Base-by-base conservation (phyloP, 1,284 basidiomycete species). In the Macrocybe sp. region DNA sequence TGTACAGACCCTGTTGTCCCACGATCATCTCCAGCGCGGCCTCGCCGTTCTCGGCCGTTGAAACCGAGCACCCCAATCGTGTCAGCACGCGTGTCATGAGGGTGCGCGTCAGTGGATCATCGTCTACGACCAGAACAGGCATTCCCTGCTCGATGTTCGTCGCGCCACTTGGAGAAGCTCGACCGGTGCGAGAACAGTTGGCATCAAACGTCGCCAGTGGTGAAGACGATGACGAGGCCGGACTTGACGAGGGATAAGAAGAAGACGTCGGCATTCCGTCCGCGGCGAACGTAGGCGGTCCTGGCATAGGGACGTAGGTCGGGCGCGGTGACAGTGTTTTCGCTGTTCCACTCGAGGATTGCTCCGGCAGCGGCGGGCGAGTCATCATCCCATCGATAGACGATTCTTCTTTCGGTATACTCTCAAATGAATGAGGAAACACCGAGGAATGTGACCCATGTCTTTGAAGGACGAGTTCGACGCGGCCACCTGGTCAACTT, bases 11-110 rank as follows among this genome's bases (percentile, higher is more conserved):
- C 28, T 52, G 58, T 35, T 61, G 58, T 6, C 74, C 75, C 11
- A 85, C 61, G 38, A 94, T 79, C 70, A 89, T 75, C 50, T 89
- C 83, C 43, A 94, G 68, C 5, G 91, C 92, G 30, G 86, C 67
- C 60, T 85, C 80, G 4, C 92, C 92, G 58, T 96, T 93, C 66
- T 94, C 90, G n/a, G 93, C 92, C 4, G 81, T 83, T 2, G 77
- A 72, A 12, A 94, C 90, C 38, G 66, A 64, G 64, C 89, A 92
- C 1, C 92, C 91, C 3, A 95, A 68, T 11, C 90, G 76, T 14
- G 79, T 78, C 46, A 95, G 72, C 69, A 92, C 82, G 35, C 91
- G 76, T 42, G 76, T 79, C 92, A 95, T 94, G 51, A 94, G 72
- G 52, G 76, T 83, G 41, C 91, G 79, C 36, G 92, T 94, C 48